Conservation (phyloP, 2,329 filamentous ascomycete species). For the Paramyrothecium roridum region DNA sequence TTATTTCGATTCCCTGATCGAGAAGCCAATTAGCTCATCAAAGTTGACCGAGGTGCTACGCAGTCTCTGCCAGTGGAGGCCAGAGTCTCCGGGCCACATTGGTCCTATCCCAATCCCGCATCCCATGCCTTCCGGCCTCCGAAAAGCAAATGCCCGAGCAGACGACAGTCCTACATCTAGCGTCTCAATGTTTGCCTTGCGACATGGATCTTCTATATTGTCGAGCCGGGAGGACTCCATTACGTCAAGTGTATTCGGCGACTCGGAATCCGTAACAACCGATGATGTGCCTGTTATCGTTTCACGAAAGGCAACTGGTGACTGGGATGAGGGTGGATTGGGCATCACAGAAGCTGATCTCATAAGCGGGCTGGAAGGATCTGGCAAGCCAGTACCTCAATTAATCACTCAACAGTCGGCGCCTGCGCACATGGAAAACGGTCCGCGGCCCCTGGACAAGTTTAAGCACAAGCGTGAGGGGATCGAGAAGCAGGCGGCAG, state of each 20-base stretch:
- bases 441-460: constrained; percentile 66
- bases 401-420: constrained; percentile 63
- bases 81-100: constrained; percentile 53
- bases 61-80: constrained; percentile 89
- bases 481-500: constrained; percentile 67
- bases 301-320: constrained; percentile 68
- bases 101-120: constrained; percentile 48
- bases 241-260: constrained; percentile 82
- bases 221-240: constrained; percentile 88
- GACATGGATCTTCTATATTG: constrained; percentile 72
- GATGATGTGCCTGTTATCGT: constrained; percentile 78
- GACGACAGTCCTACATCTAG: constrained; percentile 85
- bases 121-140: constrained; percentile 60
- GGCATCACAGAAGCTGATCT: constrained; percentile 69
- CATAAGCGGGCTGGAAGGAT: constrained; percentile 25
- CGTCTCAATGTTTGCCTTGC: constrained; percentile 67
- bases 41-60: constrained; percentile 88
- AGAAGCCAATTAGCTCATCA: constrained; percentile 91
- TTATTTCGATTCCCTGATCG: constrained; percentile 91
- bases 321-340: constrained; percentile 77
- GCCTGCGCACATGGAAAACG: constrained; percentile 56
- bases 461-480: constrained; percentile 72
- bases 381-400: constrained; percentile 44
- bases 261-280: constrained; percentile 72
- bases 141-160: constrained; percentile 58